phyloP scores from a whole-genome alignment of 164 flowering plant species.

The Nymphaea colorata region DNA sequence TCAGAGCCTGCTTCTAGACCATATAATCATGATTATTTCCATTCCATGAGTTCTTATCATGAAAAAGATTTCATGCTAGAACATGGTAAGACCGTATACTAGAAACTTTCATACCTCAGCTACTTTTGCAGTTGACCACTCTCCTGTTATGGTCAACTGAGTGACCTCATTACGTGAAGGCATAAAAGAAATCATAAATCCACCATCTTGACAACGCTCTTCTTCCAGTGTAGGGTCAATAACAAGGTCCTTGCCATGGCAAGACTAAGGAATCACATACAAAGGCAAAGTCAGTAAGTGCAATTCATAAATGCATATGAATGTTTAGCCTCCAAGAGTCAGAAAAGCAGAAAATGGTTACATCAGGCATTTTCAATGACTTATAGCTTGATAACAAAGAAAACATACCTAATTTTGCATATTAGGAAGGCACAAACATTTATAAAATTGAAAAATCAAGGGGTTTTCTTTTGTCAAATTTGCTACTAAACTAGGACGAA shows the following conservation, averaged over 20 bases:
- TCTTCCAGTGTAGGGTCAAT: constrained; percentile 87
- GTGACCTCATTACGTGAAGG: constrained; percentile 93
- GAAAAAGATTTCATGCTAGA: background rate
- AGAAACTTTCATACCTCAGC: constrained; percentile 49
- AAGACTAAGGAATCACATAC: constrained; percentile 32
- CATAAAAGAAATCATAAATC: constrained; percentile 73
- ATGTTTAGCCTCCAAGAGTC: no score
- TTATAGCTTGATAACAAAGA: no score
- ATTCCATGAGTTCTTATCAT: background rate
- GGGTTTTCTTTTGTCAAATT: no score
- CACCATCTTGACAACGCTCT: constrained; percentile 83
- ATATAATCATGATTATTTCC: background rate
- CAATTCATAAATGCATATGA: background rate
- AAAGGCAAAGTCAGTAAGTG: background rate
- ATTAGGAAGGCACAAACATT: no score
- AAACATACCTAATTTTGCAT: no score
- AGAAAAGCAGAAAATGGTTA: no score
- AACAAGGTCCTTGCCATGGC: constrained; percentile 58
- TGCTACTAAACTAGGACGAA: no score
- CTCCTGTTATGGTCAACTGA: constrained; percentile 77
- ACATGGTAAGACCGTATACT: background rate
- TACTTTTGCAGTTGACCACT: constrained; percentile 79
- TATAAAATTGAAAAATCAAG: no score
- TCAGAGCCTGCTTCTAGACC: background rate
- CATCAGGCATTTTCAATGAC: no score